Base-by-base conservation (phyloP, 2,329 filamentous ascomycete genomes). In the Fusarium devonianum region DNA sequence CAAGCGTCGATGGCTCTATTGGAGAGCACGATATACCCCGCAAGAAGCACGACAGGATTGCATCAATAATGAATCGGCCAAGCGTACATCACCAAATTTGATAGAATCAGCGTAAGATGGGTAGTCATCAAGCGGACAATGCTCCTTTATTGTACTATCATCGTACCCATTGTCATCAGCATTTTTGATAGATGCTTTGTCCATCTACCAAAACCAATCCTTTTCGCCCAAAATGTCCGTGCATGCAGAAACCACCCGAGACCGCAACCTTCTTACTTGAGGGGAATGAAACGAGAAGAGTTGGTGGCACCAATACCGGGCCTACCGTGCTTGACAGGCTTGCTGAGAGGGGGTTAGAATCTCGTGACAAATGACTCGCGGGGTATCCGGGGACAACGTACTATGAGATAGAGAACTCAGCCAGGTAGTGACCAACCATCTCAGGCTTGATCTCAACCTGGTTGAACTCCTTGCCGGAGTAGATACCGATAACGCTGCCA, bases 381-480 rank as follows among this genome's bases (percentile, higher is more conserved):
- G 5, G 9, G 16, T 25, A 2, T 16, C n/a, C 4, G 4, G 11
- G 12, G 21, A 29, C 6, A 65, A 91, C 90, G 71, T 89, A 96
- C 91, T 99, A 99, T 83, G 93, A 94, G 84, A 99, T 99, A 68
- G 92, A 97, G 87, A 99, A 99, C 83, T 99, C 94, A 74, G 85
- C 94, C 67, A 99, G 85, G 86, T 97, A 97, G 85, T 97, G 93
- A 78, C 94, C 94, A 79, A 99, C 94, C 94, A 99, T 99, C 86
- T 99, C 94, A 71, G 94, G 94, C 88, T 97, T 97, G 84, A 99
- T 94, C 82, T 99, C 94, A 71, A 99, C 92, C 86, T 97, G 93
- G 89, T 99, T 99, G 90, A 99, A 99, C 82, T 97, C 92, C 89
- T 99, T 99, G 76, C 94, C 94, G 68, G 91, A 96, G 90, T 99